Percentiles rank a stretch among this genome's conserved stretches.
phyloP scores from a whole-genome alignment of 306 rosid genomes.

The Parietaria judaica region DNA sequence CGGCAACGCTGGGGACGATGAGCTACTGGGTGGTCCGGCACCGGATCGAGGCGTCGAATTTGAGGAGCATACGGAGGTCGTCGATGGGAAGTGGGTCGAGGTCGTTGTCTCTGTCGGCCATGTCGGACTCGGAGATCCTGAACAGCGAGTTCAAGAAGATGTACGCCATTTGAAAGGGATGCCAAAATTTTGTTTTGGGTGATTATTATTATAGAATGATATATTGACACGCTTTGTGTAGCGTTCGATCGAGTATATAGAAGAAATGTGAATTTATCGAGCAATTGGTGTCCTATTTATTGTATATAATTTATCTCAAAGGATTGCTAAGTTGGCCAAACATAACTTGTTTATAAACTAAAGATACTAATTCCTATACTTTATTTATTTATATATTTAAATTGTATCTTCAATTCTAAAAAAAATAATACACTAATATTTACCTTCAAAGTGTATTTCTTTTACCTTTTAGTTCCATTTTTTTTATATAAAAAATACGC shows the following conservation, averaged over 20 bases:
- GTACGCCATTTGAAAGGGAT: constrained; percentile 79
- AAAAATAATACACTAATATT: too few relatives aligned
- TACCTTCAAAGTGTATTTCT: background rate
- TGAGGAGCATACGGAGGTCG: constrained; percentile 52
- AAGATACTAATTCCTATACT: background rate
- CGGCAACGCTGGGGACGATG: constrained; percentile 85
- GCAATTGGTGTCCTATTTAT: too few relatives aligned
- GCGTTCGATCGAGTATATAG: background rate
- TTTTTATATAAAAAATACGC: too few relatives aligned
- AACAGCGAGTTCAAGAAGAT: constrained; percentile 73
- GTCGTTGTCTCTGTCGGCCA: constrained; percentile 49
- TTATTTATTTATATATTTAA: too few relatives aligned
- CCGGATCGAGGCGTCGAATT: constrained; percentile 67
- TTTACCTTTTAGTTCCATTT: too few relatives aligned
- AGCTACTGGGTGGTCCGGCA: constrained; percentile 80
- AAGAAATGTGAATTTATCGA: background rate
- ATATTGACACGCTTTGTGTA: background rate
- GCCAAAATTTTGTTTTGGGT: background rate
- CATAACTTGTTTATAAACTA: too few relatives aligned
- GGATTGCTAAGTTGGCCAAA: too few relatives aligned
- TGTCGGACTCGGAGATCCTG: constrained; percentile 73
- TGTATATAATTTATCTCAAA: too few relatives aligned
- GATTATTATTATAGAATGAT: background rate
- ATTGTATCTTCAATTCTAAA: too few relatives aligned
- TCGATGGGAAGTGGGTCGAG: constrained; percentile 63